These are phyloP conservation scores for Alternaria sp. DNA, from an alignment of 2,329 filamentous ascomycete genomes.

Conservation along the genomic window DNA sequence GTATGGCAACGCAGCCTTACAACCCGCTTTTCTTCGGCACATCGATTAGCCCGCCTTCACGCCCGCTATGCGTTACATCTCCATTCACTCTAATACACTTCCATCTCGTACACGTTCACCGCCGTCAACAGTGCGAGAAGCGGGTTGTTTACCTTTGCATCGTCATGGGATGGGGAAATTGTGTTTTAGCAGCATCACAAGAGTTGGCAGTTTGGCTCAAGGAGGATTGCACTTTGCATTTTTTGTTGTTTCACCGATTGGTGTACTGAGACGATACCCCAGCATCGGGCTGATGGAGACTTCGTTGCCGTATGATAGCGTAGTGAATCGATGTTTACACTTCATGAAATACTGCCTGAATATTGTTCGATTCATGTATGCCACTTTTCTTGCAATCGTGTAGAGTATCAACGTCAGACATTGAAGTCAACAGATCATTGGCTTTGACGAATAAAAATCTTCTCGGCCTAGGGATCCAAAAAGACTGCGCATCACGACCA, in stretches of 20 bases:
- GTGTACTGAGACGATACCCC: slow-evolving; percentile 8
- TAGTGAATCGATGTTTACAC: not conserved
- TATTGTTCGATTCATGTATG: not conserved
- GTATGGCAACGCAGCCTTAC: not conserved
- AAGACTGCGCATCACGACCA: not conserved
- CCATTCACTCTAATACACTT: not conserved
- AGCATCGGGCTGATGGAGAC: not conserved
- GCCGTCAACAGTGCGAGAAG: not conserved
- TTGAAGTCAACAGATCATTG: not conserved
- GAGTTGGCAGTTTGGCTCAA: not conserved
- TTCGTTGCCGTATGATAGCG: not conserved
- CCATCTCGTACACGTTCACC: not conserved
- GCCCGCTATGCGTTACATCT: not conserved
- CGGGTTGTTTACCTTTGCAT: not conserved
- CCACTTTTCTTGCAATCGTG: not conserved
- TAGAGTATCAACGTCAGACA: not conserved
- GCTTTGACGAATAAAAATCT: not conserved
- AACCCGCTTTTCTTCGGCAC: not conserved
- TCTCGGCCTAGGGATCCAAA: not conserved
- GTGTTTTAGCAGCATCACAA: not conserved
- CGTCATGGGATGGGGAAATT: not conserved
- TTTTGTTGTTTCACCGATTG: not conserved
- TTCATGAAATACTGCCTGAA: not conserved
- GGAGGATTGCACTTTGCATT: not conserved
- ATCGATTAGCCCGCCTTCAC: not conserved